These are phyloP conservation scores for Trypethelium eluteriae DNA, from an alignment of 495 filamentous ascomycete species.

Conservation along the genomic window DNA sequence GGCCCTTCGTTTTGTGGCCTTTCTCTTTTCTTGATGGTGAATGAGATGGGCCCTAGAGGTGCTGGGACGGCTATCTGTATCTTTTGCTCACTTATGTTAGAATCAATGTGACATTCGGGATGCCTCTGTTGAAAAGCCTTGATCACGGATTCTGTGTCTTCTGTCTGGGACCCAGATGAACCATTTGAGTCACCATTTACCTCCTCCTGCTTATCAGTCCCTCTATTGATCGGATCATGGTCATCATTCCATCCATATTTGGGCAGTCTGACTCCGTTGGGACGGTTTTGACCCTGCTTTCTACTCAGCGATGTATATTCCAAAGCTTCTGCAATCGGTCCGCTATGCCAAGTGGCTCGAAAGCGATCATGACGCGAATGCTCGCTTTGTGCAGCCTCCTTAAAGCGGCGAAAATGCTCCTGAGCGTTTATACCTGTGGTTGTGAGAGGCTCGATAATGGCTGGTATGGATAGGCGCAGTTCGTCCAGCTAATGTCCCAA, in stretches of 20 bases:
- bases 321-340: neutral
- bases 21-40: slow-evolving; percentile 19
- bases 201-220: neutral
- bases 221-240: neutral
- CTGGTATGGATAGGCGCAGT: slow-evolving; percentile 24
- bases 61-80: slow-evolving; percentile 5
- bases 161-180: neutral
- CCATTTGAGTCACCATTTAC: slow-evolving; percentile 10
- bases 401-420: slow-evolving; percentile 21
- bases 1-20: slow-evolving; percentile 19
- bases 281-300: slow-evolving; percentile 15
- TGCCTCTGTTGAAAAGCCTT: slow-evolving; percentile 16
- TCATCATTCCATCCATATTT: slow-evolving; percentile 22
- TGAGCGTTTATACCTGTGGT: slow-evolving; percentile 10
- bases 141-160: slow-evolving; percentile 8
- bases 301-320: slow-evolving; percentile 16
- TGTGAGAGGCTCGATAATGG: slow-evolving; percentile 22
- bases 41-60: slow-evolving; percentile 14
- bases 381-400: slow-evolving; percentile 12
- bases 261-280: slow-evolving; percentile 13
- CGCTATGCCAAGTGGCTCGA: slow-evolving; percentile 10
- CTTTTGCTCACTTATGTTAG: slow-evolving; percentile 19
- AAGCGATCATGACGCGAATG: neutral
- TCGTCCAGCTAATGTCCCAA: slow-evolving; percentile 19
- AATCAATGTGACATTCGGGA: slow-evolving; percentile 15